Base-by-base conservation (phyloP, 768 basidiomycete species). In the Candolleomyces eurysporus region DNA sequence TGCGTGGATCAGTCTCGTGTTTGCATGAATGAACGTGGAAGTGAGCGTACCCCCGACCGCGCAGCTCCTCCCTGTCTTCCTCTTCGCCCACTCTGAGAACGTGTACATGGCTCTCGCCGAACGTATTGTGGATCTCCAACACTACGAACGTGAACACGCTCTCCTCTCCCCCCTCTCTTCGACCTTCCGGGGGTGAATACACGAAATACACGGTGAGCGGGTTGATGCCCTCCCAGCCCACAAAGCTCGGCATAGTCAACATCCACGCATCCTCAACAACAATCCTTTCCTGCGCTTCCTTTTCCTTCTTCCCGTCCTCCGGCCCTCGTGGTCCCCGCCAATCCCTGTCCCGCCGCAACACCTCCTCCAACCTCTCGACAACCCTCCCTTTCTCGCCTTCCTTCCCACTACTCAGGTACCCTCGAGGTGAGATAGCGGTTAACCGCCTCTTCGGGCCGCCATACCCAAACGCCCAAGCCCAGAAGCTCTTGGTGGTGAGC, bases 171-270 rank as follows among this genome's bases (percentile, higher is more conserved):
- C 6, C 22, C 22, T 59, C 6, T 49, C 36, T 5, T 36, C 11
- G 36, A 36, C 36, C 36, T 36, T 36, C 11, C 1, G 36, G 36
- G 6, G 30, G 17, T 2, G 59, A 43, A 67, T 90, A 90, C 66
- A 84, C 82, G 63, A 84, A 89, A 70, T 89, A 90, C 26, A 88
- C 83, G 0, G 85, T 85, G 48, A 90, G 72, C 0, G 90, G 90
- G 61, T 90, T 90, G 57, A 90, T 87, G 0, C 87, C 90, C 67
- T 88, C 85, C 56, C 78, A 82, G 0, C 89, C 89, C 31, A 87
- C 61, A 56, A 84, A 83, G 57, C 81, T 84, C 3, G 89, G 89
- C 85, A 90, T 89, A 2, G 89, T 88, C 73, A 91, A 75, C 77
- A 91, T 82, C 87, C 88, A 92, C 0, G 82, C 80, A 61, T 84